phyloP scores from a whole-genome alignment of 805 yeast genomes.

The Barnettozyma wickerhamii region DNA sequence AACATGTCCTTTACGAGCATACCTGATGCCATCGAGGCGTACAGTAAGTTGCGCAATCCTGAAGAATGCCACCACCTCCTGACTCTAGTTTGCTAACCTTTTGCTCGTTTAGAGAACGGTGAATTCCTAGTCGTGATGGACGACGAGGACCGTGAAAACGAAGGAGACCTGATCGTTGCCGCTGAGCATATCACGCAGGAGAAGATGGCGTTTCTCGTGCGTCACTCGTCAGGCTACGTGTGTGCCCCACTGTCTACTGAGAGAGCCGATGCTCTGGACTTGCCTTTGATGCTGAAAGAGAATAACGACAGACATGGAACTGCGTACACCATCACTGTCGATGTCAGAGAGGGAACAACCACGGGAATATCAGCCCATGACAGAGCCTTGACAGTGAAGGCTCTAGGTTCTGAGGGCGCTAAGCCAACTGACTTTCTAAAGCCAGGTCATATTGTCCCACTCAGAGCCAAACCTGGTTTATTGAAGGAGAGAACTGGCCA shows the following conservation, averaged over 20 bases:
- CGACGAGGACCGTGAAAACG: conserved; percentile 93
- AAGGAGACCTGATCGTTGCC: conserved; percentile 95
- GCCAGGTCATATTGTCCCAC: conserved; percentile 94
- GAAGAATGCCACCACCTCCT: not conserved
- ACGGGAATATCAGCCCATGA: conserved; percentile 97
- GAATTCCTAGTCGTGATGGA: conserved; percentile 93
- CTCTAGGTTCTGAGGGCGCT: conserved; percentile 58
- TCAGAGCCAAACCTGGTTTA: conserved; percentile 86
- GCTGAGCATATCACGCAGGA: conserved; percentile 75
- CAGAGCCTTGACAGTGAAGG: conserved; percentile 75
- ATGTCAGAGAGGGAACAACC: conserved; percentile 81
- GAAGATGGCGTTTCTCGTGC: conserved; percentile 91
- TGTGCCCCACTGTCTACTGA: conserved; percentile 83
- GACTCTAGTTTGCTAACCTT: conserved; percentile 4
- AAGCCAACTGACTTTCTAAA: conserved; percentile 66
- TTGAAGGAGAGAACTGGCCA: conserved; percentile 84
- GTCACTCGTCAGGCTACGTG: conserved; percentile 84
- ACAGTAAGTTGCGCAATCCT: conserved; percentile 35
- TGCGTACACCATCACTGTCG: conserved; percentile 93
- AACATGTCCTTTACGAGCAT: conserved; percentile 43
- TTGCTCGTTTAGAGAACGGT: conserved; percentile 19
- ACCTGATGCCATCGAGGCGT: conserved; percentile 69
- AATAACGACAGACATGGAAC: conserved; percentile 88
- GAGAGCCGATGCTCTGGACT: conserved; percentile 73
- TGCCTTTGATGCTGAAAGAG: conserved; percentile 62